Base-by-base conservation (phyloP, 352 stramenopile species). In the Phytophthora pistaciae region DNA sequence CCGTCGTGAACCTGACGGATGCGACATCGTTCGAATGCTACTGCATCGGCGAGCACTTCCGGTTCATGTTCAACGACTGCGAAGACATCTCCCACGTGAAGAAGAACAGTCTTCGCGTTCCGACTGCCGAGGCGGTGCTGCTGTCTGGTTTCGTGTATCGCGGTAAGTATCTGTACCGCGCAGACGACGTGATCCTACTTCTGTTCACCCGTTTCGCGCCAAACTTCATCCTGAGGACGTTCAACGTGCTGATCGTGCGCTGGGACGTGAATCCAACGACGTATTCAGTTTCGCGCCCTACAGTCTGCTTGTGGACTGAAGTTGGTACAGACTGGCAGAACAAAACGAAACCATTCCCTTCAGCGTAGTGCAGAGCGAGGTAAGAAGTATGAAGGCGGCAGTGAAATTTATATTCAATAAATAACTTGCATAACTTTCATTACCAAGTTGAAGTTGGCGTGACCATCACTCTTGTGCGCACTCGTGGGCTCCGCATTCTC, bases 381-480 rank as follows among this genome's bases (percentile, higher is more conserved):
- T 38, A 20, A 16, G 16, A 44, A 56, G 9, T 21, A 58, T 58
- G 25, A 64, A 54, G 29, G 29, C 21, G 9, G 16, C 23, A 55
- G 42, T 29, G 3, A 65, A 44, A 21, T 38, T 64, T 61, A 57
- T 58, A 36, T 42, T 60, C 27, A 13, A 44, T 27, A 53, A 59
- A 57, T 56, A 61, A 55, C 9, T 61, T 31, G 33, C 48, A 57
- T 56, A 61, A 55, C 10, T 62, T 75, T 59, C 46, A 29, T 55
- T 42, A 23, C 38, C 10, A 49, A 8, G 25, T 64, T 50, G 38
- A 72, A 75, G 74, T 83, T 79, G 75, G 75, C 82, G 58, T 72
- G 66, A 82, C 66, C 68, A 83, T 83, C 78, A 85, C 60, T 85
- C 69, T 68, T 70, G 23, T 53, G 20, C 50, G 58, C 66, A 66